Evolutionary conservation across 441 rosid genomes (phyloP).

Genomic region (Hura crepitans): DNA sequence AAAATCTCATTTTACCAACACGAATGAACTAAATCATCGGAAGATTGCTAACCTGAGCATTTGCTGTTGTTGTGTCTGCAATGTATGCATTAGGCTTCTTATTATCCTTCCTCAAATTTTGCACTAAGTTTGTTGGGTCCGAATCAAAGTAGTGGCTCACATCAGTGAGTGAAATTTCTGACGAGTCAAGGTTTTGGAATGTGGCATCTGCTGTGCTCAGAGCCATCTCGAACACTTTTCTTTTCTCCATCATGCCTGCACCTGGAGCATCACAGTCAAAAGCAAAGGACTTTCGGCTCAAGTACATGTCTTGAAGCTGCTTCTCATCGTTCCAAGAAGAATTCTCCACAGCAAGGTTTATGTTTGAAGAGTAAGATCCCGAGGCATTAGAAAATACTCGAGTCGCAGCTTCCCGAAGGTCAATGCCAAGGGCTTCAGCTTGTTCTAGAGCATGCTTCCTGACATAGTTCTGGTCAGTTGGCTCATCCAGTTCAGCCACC

Average conservation of each 20-base stretch:
- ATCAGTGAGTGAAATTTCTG: slow-evolving; percentile 93
- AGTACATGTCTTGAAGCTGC: slow-evolving; percentile 98
- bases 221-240: slow-evolving; percentile 92
- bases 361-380: slow-evolving; percentile 84
- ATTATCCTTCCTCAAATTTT: slow-evolving; percentile 79
- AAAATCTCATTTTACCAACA: background rate
- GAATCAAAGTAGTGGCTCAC: slow-evolving; percentile 98
- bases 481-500: slow-evolving; percentile 98
- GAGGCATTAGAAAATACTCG: slow-evolving; percentile 88
- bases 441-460: slow-evolving; percentile 92
- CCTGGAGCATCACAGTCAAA: slow-evolving; percentile 93
- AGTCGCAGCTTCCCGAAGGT: slow-evolving; percentile 85
- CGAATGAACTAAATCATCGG: background rate
- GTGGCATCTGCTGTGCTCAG: slow-evolving; percentile 93
- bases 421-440: slow-evolving; percentile 77
- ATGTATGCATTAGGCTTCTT: slow-evolving; percentile 90
- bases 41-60: slow-evolving; percentile 66
- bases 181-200: slow-evolving; percentile 95
- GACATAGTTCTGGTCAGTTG: slow-evolving; percentile 72
- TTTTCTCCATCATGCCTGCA: slow-evolving; percentile 89
- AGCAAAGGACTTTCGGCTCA: slow-evolving; percentile 95
- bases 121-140: slow-evolving; percentile 93
- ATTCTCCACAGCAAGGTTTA: slow-evolving; percentile 92
- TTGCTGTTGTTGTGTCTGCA: slow-evolving; percentile 96
- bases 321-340: slow-evolving; percentile 99